phyloP scores from a whole-genome alignment of 2,329 filamentous ascomycete genomes.

The Didymella sp. region DNA sequence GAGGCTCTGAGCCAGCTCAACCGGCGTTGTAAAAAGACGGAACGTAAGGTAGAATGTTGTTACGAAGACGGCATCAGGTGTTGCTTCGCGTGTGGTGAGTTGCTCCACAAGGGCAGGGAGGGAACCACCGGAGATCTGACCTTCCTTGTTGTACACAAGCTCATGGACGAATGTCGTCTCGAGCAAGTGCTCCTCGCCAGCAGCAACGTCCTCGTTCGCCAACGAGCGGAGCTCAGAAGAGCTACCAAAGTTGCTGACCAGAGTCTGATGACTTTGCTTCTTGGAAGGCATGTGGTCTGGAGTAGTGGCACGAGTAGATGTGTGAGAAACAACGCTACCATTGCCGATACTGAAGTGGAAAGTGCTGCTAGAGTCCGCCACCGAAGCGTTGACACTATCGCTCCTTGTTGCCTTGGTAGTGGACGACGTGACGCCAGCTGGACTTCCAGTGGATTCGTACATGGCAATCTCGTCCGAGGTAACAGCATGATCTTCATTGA shows the following conservation, averaged over 20 bases:
- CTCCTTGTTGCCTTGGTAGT: constrained; percentile 37
- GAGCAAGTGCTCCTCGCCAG: constrained; percentile 83
- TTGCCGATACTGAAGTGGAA: constrained; percentile 78
- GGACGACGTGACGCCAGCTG: constrained; percentile 42
- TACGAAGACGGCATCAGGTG: constrained; percentile 89
- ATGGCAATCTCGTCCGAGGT: constrained; percentile 17
- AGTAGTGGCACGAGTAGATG: constrained; percentile 86
- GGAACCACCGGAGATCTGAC: constrained; percentile 91
- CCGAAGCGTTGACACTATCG: constrained; percentile 77
- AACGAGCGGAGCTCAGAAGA: constrained; percentile 67
- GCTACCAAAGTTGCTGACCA: constrained; percentile 68
- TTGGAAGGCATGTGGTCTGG: constrained; percentile 68
- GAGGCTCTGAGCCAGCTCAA: constrained; percentile 79
- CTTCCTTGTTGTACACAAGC: constrained; percentile 91
- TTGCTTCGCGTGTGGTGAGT: constrained; percentile 89
- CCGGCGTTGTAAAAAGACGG: constrained; percentile 84
- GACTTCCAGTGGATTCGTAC: constrained; percentile 44
- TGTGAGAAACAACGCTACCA: constrained; percentile 77
- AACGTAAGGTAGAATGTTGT: constrained; percentile 97
- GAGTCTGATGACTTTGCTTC: constrained; percentile 66
- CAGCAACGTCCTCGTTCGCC: constrained; percentile 76
- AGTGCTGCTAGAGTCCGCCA: constrained; percentile 78
- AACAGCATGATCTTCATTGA: constrained; percentile 36
- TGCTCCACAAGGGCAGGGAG: constrained; percentile 91
- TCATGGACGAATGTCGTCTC: constrained; percentile 92